These are phyloP conservation scores for Aeminium ludgeri DNA, from an alignment of 495 filamentous ascomycete genomes.

Conservation along the genomic window DNA sequence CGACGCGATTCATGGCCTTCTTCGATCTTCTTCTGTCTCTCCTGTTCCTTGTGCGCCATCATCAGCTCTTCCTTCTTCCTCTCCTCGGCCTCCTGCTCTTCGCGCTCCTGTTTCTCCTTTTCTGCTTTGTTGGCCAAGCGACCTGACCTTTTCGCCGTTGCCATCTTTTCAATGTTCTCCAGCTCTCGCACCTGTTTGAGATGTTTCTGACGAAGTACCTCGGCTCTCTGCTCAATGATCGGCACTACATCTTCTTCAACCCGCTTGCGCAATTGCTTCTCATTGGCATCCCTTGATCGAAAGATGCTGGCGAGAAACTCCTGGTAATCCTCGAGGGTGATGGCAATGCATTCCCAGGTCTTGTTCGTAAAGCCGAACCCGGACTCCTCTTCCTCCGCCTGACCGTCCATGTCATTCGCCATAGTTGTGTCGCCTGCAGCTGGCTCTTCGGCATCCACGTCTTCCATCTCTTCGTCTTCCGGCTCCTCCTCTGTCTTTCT, in stretches of 20 bases:
- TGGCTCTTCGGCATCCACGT: conserved; percentile 13
- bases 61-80: conserved; percentile 48
- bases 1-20: conserved; percentile 62
- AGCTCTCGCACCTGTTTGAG: conserved; percentile 62
- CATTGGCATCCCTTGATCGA: conserved; percentile 61
- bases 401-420: conserved; percentile 25
- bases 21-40: conserved; percentile 51
- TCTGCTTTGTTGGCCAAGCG: conserved; percentile 68
- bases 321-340: conserved; percentile 60
- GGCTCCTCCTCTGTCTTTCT: conserved; percentile 38
- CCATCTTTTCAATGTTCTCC: conserved; percentile 62
- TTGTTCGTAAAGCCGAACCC: conserved; percentile 45
- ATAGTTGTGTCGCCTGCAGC: conserved; percentile 7
- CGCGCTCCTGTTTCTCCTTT: conserved; percentile 56
- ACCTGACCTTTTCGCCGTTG: conserved; percentile 84
- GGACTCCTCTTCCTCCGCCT: conserved; percentile 25
- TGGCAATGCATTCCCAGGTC: conserved; percentile 83
- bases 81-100: conserved; percentile 50
- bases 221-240: conserved; percentile 65
- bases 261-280: conserved; percentile 53
- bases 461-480: conserved; percentile 32
- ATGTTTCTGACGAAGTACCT: conserved; percentile 51
- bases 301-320: conserved; percentile 52
- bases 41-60: conserved; percentile 50
- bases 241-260: conserved; percentile 64